These are phyloP conservation scores for Skeletonema menzelii DNA, from an alignment of 108 stramenopile species.

Conservation along the genomic window DNA sequence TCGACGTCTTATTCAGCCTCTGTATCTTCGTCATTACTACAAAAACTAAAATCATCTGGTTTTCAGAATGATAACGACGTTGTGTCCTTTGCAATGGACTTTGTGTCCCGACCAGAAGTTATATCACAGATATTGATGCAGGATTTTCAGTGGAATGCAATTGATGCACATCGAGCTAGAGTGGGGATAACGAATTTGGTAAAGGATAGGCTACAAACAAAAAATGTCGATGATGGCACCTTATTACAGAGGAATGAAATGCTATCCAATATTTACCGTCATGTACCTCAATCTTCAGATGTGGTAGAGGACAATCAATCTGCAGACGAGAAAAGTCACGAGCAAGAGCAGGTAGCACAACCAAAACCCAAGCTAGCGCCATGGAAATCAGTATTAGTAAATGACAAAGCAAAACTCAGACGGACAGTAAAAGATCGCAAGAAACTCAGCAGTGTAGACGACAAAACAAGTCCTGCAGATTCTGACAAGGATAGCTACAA, in stretches of 20 bases:
- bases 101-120: slow-evolving; percentile 13
- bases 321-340: not conserved
- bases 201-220: not conserved
- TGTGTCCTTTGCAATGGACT: slow-evolving; percentile 19
- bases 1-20: slow-evolving; percentile 12
- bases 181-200: slow-evolving; percentile 30
- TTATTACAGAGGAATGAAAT: not conserved
- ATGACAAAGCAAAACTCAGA: slow-evolving; percentile 58
- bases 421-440: slow-evolving; percentile 11
- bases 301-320: not conserved
- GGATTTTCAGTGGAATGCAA: slow-evolving; percentile 34
- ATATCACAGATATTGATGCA: slow-evolving; percentile 28
- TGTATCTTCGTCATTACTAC: slow-evolving; percentile 5
- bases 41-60: slow-evolving; percentile 5
- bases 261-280: not conserved
- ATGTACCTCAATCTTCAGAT: not conserved
- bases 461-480: not conserved
- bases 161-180: slow-evolving; percentile 43
- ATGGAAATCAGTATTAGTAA: slow-evolving; percentile 61
- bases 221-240: not conserved
- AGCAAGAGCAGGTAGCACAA: not conserved
- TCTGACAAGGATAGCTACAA: slow-evolving; percentile 35
- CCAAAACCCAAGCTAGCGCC: slow-evolving; percentile 12
- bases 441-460: not conserved
- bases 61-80: slow-evolving; percentile 36